Base-by-base conservation (phyloP, 805 yeast genomes). In the Scheffersomyces lignosus region DNA sequence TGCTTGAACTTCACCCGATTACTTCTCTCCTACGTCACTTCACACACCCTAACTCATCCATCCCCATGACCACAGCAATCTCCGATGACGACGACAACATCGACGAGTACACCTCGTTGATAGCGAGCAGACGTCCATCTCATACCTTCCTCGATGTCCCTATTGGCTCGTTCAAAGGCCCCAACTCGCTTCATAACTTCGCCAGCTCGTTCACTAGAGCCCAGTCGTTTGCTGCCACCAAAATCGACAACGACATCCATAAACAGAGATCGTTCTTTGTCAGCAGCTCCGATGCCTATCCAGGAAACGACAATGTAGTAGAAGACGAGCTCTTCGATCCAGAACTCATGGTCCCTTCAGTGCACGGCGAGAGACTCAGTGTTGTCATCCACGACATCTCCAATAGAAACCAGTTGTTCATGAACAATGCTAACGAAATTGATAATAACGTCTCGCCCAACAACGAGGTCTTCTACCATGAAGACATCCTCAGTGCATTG, bases 281-380 rank as follows among this genome's bases (percentile, higher is more conserved):
- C 48, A 26, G 30, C n/a, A 36, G 24, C 15, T 37, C 15, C 7
- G 39, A 33, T 15, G 37, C 33, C 16, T 38, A 35, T 9, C 23
- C 31, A 27, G 38, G 34, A 5, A 45, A 41, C 9, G 24, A 20
- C 24, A 20, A 7, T 20, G 36, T 36, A 3, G 28, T 33, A n/a
- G 57, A 49, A 15, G 55, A 48, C 25, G 47, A 42, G 52, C 57
- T 80, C 10, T 78, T 76, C 45, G 90, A 85, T 52, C 87, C 47
- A 9, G 47, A 37, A 31, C 34, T 38, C 37, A 41, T 39, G 49
- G 80, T 82, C 0, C 90, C 91, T 1, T 70, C 85, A 5, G 56
- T 67, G 17, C 56, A 75, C 37, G 93, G 91, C 20, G 77, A 81
- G 45, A 68, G 84, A 34, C 64, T 83, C 33, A 82, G 88, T 7